Conservation (phyloP, 768 basidiomycete species). For the Thelephora ganbajun region DNA sequence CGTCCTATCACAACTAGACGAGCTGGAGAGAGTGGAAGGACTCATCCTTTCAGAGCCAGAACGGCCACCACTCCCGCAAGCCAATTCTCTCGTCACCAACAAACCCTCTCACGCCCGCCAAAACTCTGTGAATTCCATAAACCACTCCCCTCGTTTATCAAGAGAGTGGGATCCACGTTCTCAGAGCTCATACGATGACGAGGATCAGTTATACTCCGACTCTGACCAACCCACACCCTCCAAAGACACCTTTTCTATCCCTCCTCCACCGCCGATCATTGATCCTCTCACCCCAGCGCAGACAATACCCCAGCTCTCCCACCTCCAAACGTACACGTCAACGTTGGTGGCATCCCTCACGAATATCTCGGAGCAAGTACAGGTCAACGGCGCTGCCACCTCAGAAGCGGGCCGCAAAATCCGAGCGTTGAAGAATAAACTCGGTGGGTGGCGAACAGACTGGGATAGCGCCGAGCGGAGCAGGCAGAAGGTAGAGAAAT, state of each 20-base stretch:
- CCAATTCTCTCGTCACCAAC: not conserved
- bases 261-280: slow-evolving; percentile 29
- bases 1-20: slow-evolving; percentile 54
- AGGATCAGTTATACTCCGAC: slow-evolving; percentile 24
- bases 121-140: slow-evolving; percentile 8
- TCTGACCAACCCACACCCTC: slow-evolving; percentile 29
- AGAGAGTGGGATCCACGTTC: too few species aligned
- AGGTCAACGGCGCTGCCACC: slow-evolving; percentile 75
- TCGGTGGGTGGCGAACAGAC: slow-evolving; percentile 68
- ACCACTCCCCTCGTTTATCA: not conserved
- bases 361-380: slow-evolving; percentile 75
- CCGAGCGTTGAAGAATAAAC: slow-evolving; percentile 70
- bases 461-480: slow-evolving; percentile 82
- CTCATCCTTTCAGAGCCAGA: slow-evolving; percentile 24
- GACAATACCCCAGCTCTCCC: slow-evolving; percentile 50
- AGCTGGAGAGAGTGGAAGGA: slow-evolving; percentile 34
- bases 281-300: slow-evolving; percentile 43
- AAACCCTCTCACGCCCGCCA: slow-evolving; percentile 1
- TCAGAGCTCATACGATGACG: slow-evolving; percentile 23
- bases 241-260: slow-evolving; percentile 37
- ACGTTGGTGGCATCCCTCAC: slow-evolving; percentile 65
- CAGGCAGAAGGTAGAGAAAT: slow-evolving; percentile 57
- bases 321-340: slow-evolving; percentile 60
- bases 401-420: slow-evolving; percentile 81
- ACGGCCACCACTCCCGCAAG: not conserved